phyloP scores from a whole-genome alignment of 2,329 filamentous ascomycete genomes.

The Monosporascus sp. region DNA sequence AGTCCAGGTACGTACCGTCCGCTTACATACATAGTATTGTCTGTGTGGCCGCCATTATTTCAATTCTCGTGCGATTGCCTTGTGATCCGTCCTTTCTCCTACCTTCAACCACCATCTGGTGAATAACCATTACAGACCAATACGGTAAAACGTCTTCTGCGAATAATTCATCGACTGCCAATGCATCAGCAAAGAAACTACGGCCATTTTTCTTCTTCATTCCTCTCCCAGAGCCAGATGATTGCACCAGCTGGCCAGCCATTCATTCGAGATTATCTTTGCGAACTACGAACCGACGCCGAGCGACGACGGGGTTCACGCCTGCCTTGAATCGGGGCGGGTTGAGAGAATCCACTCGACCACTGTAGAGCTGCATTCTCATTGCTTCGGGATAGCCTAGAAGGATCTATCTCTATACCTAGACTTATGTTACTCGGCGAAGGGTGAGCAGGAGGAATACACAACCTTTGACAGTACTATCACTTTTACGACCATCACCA shows the following conservation, averaged over 20 bases:
- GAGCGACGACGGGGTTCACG: conserved; percentile 52
- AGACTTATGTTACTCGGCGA: not conserved
- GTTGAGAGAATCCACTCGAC: conserved; percentile 12
- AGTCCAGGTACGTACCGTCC: too few species aligned
- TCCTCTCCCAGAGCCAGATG: conserved; percentile 54
- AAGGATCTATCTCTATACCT: not conserved
- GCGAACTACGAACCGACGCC: conserved; percentile 50
- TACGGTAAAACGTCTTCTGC: not conserved
- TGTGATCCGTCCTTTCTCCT: not conserved
- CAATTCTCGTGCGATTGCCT: not conserved
- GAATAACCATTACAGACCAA: conserved; percentile 6
- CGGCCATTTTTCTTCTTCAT: conserved; percentile 36
- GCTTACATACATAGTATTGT: too few species aligned
- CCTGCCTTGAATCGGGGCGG: conserved; percentile 34
- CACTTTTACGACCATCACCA: not conserved
- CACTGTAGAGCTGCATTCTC: not conserved
- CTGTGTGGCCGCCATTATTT: too few species aligned
- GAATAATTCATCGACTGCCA: conserved; percentile 27
- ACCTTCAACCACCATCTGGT: conserved; percentile 12
- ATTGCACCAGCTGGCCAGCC: conserved; percentile 45
- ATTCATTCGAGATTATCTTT: conserved; percentile 43
- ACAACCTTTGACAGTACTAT: not conserved
- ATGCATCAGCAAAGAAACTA: conserved; percentile 51
- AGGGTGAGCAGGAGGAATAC: not conserved
- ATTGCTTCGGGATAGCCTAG: not conserved